Conservation (phyloP, 2,329 filamentous ascomycete genomes). For the Cadophora sp. region DNA sequence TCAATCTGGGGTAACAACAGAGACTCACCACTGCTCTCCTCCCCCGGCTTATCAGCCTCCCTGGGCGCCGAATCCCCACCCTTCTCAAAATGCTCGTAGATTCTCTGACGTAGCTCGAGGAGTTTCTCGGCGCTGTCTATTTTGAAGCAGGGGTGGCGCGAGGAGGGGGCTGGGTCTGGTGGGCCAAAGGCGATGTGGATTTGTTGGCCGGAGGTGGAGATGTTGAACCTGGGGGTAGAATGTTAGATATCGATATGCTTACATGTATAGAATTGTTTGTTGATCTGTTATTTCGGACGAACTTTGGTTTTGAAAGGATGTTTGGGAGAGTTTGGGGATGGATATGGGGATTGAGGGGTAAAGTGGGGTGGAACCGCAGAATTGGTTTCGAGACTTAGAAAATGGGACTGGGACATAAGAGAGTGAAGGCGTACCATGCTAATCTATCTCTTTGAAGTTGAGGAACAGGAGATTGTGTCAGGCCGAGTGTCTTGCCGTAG, state of each 20-base stretch:
- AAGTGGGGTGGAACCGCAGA: neutral
- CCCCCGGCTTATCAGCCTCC: conserved; percentile 62
- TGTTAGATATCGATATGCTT: neutral
- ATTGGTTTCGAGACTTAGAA: neutral
- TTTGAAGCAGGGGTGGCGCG: conserved; percentile 65
- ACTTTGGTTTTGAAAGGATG: too few relatives aligned
- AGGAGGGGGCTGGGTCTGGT: conserved; percentile 49
- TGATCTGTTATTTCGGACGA: too few relatives aligned
- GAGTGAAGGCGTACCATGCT: conserved; percentile 54
- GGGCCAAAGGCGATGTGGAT: conserved; percentile 55
- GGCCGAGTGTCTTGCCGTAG: conserved; percentile 61
- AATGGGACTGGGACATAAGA: neutral
- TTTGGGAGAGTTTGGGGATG: too few relatives aligned
- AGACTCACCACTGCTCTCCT: conserved; percentile 48
- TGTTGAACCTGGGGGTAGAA: conserved; percentile 54
- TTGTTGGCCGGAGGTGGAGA: conserved; percentile 59
- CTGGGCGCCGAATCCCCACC: conserved; percentile 58
- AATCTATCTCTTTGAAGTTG: conserved; percentile 56
- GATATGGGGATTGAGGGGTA: neutral
- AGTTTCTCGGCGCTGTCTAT: conserved; percentile 56
- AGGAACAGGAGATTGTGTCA: conserved; percentile 59
- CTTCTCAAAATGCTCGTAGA: conserved; percentile 58
- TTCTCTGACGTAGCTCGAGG: conserved; percentile 51
- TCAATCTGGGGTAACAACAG: neutral
- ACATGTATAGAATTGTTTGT: too few relatives aligned